Evolutionary conservation across 2,329 filamentous ascomycete genomes (phyloP), one percentile per base, ranked within the genome.

Genomic region (Ophiosphaerella korrae): DNA sequence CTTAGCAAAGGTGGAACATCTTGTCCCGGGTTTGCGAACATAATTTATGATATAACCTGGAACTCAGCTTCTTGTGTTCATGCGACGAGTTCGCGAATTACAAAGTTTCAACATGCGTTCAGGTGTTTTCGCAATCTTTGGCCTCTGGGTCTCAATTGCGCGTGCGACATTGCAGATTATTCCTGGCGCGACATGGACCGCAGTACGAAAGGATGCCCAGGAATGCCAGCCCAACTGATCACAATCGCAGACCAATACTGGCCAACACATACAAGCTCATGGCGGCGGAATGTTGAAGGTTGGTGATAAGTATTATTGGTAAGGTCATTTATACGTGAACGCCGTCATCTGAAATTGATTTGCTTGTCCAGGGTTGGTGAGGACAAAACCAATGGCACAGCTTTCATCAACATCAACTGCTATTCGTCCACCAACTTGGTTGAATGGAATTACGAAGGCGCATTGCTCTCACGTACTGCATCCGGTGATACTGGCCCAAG

Each of bases 341-440:
- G 23, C 16, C 26, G 7, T 16, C 13, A 21, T 37, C 11, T 23
- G 7, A 29, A 34, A 13, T 23, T n/a, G 13, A 48, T 47, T 21
- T 3, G 50, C 13, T 23, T 9, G 13, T 31, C 7, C 26, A 80
- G 85, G 73, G 82, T 88, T 31, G 87, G 87, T 13, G 87, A 89
- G 67, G 86, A 89, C 72, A 88, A 89, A 39, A 82, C 83, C 1
- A 73, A 81, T n/a, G 84, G 85, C 21, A 79, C 76, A 1, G 71
- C 76, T 0, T 89, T 88, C 68, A 80, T 84, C 51, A 84, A 84
- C 44, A 76, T 89, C 58, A 88, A 88, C 67, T 89, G 86, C 72
- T 89, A 88, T 68, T 83, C 82, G 0, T 86, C 83, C 12, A 77
- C 75, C 11, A 77, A 89, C 67, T 77, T 89, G 0, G 80, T 87